Evolutionary conservation across 805 yeast species (phyloP).

Genomic region (Saturnispora sekii): DNA sequence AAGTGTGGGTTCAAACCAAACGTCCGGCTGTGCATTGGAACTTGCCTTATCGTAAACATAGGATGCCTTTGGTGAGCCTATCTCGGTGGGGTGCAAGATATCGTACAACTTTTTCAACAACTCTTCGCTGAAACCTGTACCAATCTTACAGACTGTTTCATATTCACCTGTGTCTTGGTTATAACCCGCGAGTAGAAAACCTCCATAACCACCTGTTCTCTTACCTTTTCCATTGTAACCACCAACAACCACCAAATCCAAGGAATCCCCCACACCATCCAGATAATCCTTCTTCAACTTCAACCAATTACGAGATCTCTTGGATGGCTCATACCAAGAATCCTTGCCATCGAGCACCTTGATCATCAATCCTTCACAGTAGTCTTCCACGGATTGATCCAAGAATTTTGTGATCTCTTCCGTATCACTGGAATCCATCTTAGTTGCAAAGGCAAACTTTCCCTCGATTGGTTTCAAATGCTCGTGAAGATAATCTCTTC

Average conservation of each 20-base stretch:
- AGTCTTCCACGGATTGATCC: constrained; percentile 79
- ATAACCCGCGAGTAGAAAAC: constrained; percentile 82
- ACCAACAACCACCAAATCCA: constrained; percentile 88
- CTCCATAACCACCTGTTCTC: constrained; percentile 92
- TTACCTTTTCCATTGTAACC: constrained; percentile 92
- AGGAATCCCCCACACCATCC: constrained; percentile 91
- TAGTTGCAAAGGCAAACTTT: constrained; percentile 72
- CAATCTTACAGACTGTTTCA: constrained; percentile 94
- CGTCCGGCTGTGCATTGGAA: constrained; percentile 73
- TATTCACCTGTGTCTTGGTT: constrained; percentile 86
- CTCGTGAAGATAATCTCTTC: constrained; percentile 52
- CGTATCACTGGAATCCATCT: constrained; percentile 56
- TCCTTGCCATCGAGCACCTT: constrained; percentile 76
- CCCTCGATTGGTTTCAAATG: constrained; percentile 58
- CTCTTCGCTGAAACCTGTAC: constrained; percentile 94
- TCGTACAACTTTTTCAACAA: constrained; percentile 51
- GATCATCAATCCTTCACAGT: constrained; percentile 96
- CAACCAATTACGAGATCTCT: constrained; percentile 91
- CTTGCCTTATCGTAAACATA: constrained; percentile 52
- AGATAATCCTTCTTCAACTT: constrained; percentile 91
- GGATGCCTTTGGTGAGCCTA: constrained; percentile 52
- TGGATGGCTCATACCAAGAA: constrained; percentile 86
- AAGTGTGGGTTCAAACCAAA: constrained; percentile 85
- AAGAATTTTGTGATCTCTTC: constrained; percentile 74
- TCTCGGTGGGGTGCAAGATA: constrained; percentile 52